Conservation (phyloP, 2,329 filamentous ascomycete genomes). For the Calonectria hawksworthii region DNA sequence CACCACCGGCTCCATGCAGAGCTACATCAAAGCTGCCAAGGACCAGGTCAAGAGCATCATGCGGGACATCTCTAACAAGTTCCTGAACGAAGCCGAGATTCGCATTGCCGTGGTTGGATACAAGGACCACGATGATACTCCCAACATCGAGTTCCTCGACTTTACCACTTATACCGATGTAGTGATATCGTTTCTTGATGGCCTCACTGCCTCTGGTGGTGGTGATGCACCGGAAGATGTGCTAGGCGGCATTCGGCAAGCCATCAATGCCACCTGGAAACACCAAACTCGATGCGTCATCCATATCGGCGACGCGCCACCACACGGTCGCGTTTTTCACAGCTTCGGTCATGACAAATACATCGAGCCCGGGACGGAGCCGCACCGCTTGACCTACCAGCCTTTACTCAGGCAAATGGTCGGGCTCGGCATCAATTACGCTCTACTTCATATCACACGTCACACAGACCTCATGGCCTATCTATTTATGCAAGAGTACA, state of each 20-base stretch:
- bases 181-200: background rate
- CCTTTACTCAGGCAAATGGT: background rate
- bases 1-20: slow-evolving; percentile 51
- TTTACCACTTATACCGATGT: background rate
- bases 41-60: slow-evolving; percentile 44
- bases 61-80: background rate
- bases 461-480: background rate
- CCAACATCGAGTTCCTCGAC: background rate
- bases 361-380: background rate
- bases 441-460: background rate
- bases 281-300: slow-evolving; percentile 2
- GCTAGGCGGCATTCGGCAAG: background rate
- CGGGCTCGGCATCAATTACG: background rate
- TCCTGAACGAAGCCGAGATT: background rate
- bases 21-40: slow-evolving; percentile 51
- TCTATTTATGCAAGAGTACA: background rate
- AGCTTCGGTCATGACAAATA: background rate
- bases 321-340: background rate
- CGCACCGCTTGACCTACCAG: background rate
- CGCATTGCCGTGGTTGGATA: background rate
- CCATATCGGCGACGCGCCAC: background rate
- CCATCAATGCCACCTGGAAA: background rate
- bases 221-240: background rate
- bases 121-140: background rate
- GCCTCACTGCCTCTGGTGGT: background rate